Conservation (phyloP, 1,139 yeast species). For the Suhomyces yuchorum region DNA sequence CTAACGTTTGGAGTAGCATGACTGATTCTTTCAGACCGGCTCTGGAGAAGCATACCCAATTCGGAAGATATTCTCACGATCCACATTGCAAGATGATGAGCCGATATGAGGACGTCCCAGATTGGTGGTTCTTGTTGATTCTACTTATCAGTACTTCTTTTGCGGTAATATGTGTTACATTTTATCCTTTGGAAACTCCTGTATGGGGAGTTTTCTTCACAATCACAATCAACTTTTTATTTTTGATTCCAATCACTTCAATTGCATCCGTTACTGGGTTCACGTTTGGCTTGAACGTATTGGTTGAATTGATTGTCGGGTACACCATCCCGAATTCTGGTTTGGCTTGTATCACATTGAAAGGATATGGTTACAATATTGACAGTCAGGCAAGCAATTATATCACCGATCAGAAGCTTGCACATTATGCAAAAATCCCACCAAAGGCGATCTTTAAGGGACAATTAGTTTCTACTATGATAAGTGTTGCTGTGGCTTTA, state of each 20-base stretch:
- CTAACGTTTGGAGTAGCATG: constrained; percentile 36
- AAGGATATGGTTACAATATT: constrained; percentile 61
- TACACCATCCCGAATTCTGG: constrained; percentile 68
- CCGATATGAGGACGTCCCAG: constrained; percentile 62
- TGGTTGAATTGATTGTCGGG: constrained; percentile 63
- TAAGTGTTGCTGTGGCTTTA: constrained; percentile 50
- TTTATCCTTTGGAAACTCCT: constrained; percentile 53
- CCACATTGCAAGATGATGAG: constrained; percentile 60
- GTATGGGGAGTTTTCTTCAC: constrained; percentile 63
- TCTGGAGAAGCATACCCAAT: constrained; percentile 10
- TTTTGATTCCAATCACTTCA: constrained; percentile 53
- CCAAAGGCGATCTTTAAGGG: constrained; percentile 64
- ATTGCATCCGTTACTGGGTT: constrained; percentile 57
- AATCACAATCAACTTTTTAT: constrained; percentile 53
- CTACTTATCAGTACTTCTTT: constrained; percentile 51
- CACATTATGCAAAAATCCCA: constrained; percentile 61
- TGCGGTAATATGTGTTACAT: constrained; percentile 50
- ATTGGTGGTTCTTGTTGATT: constrained; percentile 55
- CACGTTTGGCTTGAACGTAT: constrained; percentile 55
- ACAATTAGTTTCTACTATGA: constrained; percentile 49
- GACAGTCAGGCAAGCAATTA: constrained; percentile 65
- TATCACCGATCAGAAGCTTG: constrained; percentile 58
- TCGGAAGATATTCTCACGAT: constrained; percentile 38
- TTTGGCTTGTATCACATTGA: constrained; percentile 57
- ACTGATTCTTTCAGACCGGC: constrained; percentile 30